These are phyloP conservation scores for Fusarium oligoseptatum DNA, from an alignment of 2,329 filamentous ascomycete genomes.

Conservation along the genomic window DNA sequence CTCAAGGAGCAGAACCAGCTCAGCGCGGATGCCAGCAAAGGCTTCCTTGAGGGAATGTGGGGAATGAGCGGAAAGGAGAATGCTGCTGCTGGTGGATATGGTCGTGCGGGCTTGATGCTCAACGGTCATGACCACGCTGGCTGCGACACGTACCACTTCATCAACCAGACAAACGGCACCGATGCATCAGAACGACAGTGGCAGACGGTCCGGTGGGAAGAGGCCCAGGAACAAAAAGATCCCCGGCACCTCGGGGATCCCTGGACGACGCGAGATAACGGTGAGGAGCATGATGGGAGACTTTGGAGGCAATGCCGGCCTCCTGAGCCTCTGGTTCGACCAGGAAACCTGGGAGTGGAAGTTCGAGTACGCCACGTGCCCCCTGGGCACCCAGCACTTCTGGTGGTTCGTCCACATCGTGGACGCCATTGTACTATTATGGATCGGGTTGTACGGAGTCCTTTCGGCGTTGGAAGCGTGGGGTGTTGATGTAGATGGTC, in stretches of 20 bases:
- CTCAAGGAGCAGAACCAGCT: conserved; percentile 94
- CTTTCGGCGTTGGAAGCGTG: conserved; percentile 43
- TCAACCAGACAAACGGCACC: conserved; percentile 70
- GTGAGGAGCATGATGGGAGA: conserved; percentile 99
- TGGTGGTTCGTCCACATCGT: conserved; percentile 94
- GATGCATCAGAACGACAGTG: conserved; percentile 59
- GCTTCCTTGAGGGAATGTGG: conserved; percentile 87
- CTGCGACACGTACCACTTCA: conserved; percentile 89
- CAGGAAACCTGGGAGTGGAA: conserved; percentile 78
- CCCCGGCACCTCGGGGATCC: conserved; percentile 58
- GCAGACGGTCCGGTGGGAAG: conserved; percentile 63
- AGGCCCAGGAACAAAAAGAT: conserved; percentile 58
- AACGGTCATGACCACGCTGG: conserved; percentile 97
- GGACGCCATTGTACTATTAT: conserved; percentile 65
- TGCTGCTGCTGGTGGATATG: conserved; percentile 72
- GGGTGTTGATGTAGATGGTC: conserved; percentile 54
- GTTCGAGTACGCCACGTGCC: conserved; percentile 83
- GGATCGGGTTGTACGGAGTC: conserved; percentile 44
- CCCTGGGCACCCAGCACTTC: conserved; percentile 86
- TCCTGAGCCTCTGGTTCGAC: conserved; percentile 93
- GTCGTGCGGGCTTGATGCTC: conserved; percentile 82
- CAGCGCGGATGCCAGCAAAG: conserved; percentile 76
- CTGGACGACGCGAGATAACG: conserved; percentile 87
- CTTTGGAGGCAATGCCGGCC: conserved; percentile 90
- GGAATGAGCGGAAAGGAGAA: conserved; percentile 76